Conservation (phyloP, 2,329 filamentous ascomycete species). For the Cladosporium sp. region DNA sequence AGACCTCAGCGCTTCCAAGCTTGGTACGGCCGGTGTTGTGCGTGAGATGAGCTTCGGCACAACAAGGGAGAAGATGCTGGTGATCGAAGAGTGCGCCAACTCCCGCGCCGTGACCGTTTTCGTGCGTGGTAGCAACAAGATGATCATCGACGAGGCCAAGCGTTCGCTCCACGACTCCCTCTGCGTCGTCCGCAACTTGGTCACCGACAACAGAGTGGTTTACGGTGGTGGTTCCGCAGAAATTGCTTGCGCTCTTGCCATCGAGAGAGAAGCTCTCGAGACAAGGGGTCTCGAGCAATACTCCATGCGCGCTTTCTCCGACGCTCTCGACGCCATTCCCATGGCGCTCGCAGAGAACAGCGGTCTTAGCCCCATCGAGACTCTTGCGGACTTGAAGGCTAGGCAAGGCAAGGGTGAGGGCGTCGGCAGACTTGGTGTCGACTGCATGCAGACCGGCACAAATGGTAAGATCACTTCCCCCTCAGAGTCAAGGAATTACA, state of each 20-base stretch:
- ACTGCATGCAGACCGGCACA: slow-evolving; percentile 93
- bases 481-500: not conserved
- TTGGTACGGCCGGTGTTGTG: slow-evolving; percentile 84
- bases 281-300: slow-evolving; percentile 98
- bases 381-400: slow-evolving; percentile 90
- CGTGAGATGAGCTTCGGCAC: slow-evolving; percentile 96
- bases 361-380: slow-evolving; percentile 91
- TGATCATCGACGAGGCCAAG: slow-evolving; percentile 99
- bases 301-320: slow-evolving; percentile 95
- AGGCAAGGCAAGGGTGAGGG: slow-evolving; percentile 82
- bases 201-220: slow-evolving; percentile 92
- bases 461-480: slow-evolving; percentile 56
- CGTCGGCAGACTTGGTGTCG: slow-evolving; percentile 77
- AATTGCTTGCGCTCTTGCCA: slow-evolving; percentile 92
- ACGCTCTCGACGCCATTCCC: slow-evolving; percentile 87
- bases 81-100: slow-evolving; percentile 99
- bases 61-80: slow-evolving; percentile 97
- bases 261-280: slow-evolving; percentile 86
- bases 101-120: slow-evolving; percentile 94
- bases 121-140: slow-evolving; percentile 97
- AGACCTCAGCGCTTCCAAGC: slow-evolving; percentile 84
- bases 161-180: slow-evolving; percentile 95
- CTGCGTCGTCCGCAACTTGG: slow-evolving; percentile 94
- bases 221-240: slow-evolving; percentile 96
- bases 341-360: slow-evolving; percentile 98